phyloP scores from a whole-genome alignment of 1,284 basidiomycete genomes.

The Gymnopus androsaceus region DNA sequence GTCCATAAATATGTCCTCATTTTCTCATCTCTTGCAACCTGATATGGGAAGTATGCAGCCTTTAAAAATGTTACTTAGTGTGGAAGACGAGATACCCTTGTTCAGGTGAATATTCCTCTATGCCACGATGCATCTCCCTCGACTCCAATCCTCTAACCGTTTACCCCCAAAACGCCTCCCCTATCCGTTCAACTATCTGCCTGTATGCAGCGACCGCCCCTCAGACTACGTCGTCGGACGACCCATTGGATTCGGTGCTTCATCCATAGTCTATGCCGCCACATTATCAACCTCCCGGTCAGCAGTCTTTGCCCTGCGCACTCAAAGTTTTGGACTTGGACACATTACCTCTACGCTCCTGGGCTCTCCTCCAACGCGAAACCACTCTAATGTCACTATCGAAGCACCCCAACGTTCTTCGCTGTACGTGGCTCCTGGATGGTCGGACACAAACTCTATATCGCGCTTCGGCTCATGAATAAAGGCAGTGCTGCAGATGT shows the following conservation, averaged over 20 bases:
- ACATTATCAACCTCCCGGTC: constrained; percentile 53
- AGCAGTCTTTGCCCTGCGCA: constrained; percentile 62
- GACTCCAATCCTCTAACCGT: too few relatives aligned
- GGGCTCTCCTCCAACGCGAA: constrained; percentile 76
- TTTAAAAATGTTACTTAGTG: too few relatives aligned
- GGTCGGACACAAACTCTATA: constrained; percentile 79
- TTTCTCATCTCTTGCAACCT: constrained; percentile 1
- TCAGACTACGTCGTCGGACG: constrained; percentile 73
- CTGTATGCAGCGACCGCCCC: constrained; percentile 66
- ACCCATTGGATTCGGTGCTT: constrained; percentile 84
- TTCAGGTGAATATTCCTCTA: too few relatives aligned
- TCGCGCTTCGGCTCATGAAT: constrained; percentile 88
- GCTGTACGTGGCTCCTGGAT: constrained; percentile 90
- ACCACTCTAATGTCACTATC: constrained; percentile 90
- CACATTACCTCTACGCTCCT: constrained; percentile 63
- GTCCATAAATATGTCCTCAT: constrained; percentile 6
- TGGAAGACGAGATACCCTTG: constrained; percentile 83
- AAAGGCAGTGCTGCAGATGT: constrained; percentile 85
- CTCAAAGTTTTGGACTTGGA: constrained; percentile 90
- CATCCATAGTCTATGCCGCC: constrained; percentile 84
- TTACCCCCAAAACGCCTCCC: too few relatives aligned
- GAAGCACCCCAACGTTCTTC: constrained; percentile 91
- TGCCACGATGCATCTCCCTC: too few relatives aligned
- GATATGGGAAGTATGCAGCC: constrained; percentile 7
- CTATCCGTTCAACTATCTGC: constrained; percentile 5